Base-by-base conservation (phyloP, 805 yeast genomes). In the Yarrowia divulgata region DNA sequence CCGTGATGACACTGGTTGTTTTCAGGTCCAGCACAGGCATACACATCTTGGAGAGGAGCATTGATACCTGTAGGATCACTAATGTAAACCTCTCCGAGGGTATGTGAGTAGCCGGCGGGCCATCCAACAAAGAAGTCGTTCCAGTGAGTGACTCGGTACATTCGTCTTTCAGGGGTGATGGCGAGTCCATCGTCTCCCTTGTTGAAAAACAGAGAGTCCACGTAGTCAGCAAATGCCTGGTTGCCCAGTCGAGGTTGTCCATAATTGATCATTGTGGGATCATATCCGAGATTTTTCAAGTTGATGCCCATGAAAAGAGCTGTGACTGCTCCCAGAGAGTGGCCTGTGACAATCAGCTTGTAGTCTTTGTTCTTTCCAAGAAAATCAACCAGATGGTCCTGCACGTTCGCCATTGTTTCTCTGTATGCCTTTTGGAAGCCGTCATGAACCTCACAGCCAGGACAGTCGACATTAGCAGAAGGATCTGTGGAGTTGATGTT, bases 281-380 rank as follows among this genome's bases (percentile, higher is more conserved):
- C 76, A 69, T 77, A 78, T 0, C 91, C 91, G 74, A 84, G 71
- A n/a, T 86, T 73, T n/a, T 48, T 49, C 62, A 88, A 79, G 73
- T 89, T 94, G 32, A 87, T 79, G 0, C 90, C 93, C 13, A 85
- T 82, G 34, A 90, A 76, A 3, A 81, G 77, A 1, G 92, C 88
- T 58, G 88, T 76, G 0, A 92, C 93, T 6, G 88, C 95, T 2
- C 93, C 93, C 48, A 90, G 77, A 0, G 95, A 90, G 76, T 90
- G 96, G 0, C 96, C 95, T 0, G 86, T 79, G 0, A 88, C 81
- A 1, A 83, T 81, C 1, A 89, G 69, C 32, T 80, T 75, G 74
- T 87, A 88, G 23, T 81, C 82, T 0, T 86, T 84, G 73, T 82
- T 55, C 1, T 13, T 34, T 32, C 23, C 16, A 19, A 40, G 19